Conservation (phyloP, 805 yeast genomes). For the Cyberlindnera veronae region DNA sequence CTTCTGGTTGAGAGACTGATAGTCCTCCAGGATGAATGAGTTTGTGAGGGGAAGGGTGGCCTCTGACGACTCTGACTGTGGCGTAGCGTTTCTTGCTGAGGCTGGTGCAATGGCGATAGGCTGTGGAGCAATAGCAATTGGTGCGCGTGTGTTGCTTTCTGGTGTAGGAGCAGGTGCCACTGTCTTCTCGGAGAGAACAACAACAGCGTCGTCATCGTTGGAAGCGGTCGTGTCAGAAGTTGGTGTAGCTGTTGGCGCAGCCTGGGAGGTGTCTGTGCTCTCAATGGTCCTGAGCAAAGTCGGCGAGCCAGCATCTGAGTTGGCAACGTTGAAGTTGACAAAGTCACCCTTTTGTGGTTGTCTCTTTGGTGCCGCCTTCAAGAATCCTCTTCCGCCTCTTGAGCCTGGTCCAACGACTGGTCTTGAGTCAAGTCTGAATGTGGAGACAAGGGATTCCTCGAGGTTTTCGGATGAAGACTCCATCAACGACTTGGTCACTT, state of each 20-base stretch:
- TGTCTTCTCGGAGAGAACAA: not conserved
- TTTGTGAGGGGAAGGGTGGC: not conserved
- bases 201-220: conserved; percentile 5
- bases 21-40: conserved; percentile 21
- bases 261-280: not conserved
- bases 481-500: conserved; percentile 1
- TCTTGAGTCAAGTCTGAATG: conserved; percentile 24
- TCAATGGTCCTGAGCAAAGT: too few relatives aligned
- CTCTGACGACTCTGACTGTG: not conserved
- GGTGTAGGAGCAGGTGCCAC: not conserved
- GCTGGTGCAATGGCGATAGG: too few relatives aligned
- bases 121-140: not conserved
- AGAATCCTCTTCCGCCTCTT: conserved; percentile 21
- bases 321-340: too few relatives aligned
- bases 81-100: not conserved
- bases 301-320: too few relatives aligned
- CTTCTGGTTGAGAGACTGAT: conserved; percentile 18
- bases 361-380: not conserved
- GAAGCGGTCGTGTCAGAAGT: not conserved
- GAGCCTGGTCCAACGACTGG: conserved; percentile 29
- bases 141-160: not conserved
- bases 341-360: not conserved
- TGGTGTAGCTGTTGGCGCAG: too few relatives aligned
- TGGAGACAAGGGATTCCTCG: conserved; percentile 24
- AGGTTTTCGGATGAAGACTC: conserved; percentile 16